phyloP scores from a whole-genome alignment of 805 yeast species.

The Jamesozyma jinghongensis region DNA sequence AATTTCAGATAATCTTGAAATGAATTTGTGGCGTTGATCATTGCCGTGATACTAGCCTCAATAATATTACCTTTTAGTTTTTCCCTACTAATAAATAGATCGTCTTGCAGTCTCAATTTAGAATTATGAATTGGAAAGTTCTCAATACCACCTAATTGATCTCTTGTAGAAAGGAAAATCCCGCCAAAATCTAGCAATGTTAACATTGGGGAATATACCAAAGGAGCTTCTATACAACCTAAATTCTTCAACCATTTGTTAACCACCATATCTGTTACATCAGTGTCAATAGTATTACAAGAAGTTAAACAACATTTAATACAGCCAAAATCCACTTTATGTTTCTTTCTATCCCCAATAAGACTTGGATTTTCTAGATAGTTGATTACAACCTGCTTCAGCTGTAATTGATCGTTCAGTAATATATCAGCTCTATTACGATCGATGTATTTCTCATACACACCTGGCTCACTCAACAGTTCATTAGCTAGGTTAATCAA shows the following conservation, averaged over 20 bases:
- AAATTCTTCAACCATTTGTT: conserved; percentile 86
- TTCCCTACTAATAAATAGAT: conserved; percentile 28
- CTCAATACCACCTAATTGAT: conserved; percentile 50
- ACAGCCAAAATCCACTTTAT: conserved; percentile 65
- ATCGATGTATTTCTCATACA: conserved; percentile 74
- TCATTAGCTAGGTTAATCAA: conserved; percentile 70
- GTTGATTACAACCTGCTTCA: conserved; percentile 85
- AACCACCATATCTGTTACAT: conserved; percentile 78
- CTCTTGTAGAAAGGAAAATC: conserved; percentile 83
- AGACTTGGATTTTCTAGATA: conserved; percentile 83
- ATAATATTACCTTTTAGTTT: conserved; percentile 28
- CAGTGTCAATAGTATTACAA: conserved; percentile 84
- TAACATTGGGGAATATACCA: conserved; percentile 79
- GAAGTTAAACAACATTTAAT: conserved; percentile 87
- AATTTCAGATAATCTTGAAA: conserved; percentile 51
- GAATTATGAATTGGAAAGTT: conserved; percentile 27
- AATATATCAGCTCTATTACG: conserved; percentile 61
- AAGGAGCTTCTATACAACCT: conserved; percentile 69
- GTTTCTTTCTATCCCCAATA: conserved; percentile 70
- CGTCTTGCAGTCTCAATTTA: conserved; percentile 27
- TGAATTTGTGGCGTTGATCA: conserved; percentile 28
- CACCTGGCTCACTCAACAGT: conserved; percentile 71
- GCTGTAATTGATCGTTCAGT: conserved; percentile 76
- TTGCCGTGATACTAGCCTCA: conserved; percentile 26
- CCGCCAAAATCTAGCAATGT: conserved; percentile 94